Evolutionary conservation across 2,329 filamentous ascomycete species (phyloP), one percentile per base, ranked within the genome.

Genomic region (Diaporthe longicolla): DNA sequence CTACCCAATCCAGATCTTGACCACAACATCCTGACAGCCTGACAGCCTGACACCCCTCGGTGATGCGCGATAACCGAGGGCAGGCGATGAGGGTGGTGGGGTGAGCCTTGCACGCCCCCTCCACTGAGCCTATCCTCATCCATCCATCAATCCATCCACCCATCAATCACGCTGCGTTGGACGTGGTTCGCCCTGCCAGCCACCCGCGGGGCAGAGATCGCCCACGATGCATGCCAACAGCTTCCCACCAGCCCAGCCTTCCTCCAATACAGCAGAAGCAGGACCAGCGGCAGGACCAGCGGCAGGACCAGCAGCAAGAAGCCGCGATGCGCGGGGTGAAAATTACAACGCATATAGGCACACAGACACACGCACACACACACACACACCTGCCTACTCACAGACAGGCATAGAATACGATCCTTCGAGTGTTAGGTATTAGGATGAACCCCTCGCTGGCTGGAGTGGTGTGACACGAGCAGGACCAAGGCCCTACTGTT

Each of bases 31-130:
- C 48, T 61, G 57, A 63, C 21, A 37, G 45, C 29, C 48, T 59
- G 57, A 63, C 40, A 40, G 26, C 54, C 58, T 70, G 37, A 48
- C 54, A 55, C 24, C 57, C 35, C 45, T 52, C 70, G 52, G 45
- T 45, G 70, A 71, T 71, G 57, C 70, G 70, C 70, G 70, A 71
- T 71, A 71, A 50, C 70, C 70, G 70, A 71, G 57, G 43, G 48
- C 32, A 68, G 48, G 32, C 63, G 48, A 68, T 68, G 63, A 52
- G 48, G 32, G 63, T 35, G 40, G 61, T 66, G 63, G 63, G 29
- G 63, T 66, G 63, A 24, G 29, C 63, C 37, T 48, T 37, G 32
- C n/a, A 54, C 63, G 15, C 32, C 32, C 45, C 45, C 32, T 40
- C 63, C 63, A 61, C 0, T 43, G 40, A 29, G 32, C 26, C n/a